Evolutionary conservation across 2,329 filamentous ascomycete species (phyloP), one percentile per base, ranked within the genome.

Genomic region (Calonectria pauciramosa): DNA sequence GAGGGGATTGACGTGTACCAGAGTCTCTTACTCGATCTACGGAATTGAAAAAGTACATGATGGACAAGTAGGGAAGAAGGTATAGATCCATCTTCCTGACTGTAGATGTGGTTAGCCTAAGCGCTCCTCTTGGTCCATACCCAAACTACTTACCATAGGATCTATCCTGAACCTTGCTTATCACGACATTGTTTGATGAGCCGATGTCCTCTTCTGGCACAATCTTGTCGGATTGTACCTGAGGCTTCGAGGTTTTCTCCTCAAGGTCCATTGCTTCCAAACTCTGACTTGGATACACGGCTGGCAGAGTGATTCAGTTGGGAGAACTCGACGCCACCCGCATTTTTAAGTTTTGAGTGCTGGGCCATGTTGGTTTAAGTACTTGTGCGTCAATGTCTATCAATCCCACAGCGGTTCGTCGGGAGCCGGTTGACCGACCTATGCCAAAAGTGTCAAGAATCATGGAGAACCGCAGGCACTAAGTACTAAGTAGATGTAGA

Each of bases 61-160:
- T 74, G 11, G 84, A 86, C 4, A 88, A 80, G 54, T 86, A 84
- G 0, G 87, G 87, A 7, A 89, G 79, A 9, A 88, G 81, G 64
- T 83, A 86, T 14, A 84, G 73, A 69, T 88, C 87, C 70, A 88
- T 82, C 80, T 88, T 86, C 74, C 82, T 67, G 36, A 77, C 75
- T 77, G n/a, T 20, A 34, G 16, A 59, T n/a, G 11, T 36, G 16
- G 9, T 73, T n/a, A 73, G 66, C 23, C 3, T 7, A 26, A 28
- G 20, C 8, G n/a, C 14, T 18, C 13, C 26, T 49, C 3, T 26
- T 28, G 0, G 5, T n/a, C 13, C 28, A 59, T 7, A 9, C 3
- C 23, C 4, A 3, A 23, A 28, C 5, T 11, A 11, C 66, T 52
- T 32, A 73, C 71, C 71, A 51, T 66, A 73, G 2, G 71, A 49